Evolutionary conservation across 2,329 filamentous ascomycete genomes (phyloP).

Genomic region (Fusarium sp.): DNA sequence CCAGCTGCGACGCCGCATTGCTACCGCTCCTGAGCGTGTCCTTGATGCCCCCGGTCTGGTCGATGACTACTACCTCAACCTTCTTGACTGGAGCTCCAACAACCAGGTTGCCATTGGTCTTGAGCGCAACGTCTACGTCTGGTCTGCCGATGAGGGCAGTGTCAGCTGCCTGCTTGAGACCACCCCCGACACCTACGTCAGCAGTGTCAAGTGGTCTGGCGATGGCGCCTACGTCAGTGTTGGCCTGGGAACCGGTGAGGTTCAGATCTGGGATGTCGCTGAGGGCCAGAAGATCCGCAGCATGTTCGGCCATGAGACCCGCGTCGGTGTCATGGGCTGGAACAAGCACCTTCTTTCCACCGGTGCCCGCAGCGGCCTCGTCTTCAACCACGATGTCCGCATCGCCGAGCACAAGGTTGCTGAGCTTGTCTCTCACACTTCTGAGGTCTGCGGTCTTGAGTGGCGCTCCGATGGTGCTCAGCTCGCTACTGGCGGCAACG

Average conservation of each 20-base stretch:
- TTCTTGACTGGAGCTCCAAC: conserved; percentile 96
- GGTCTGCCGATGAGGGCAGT: conserved; percentile 93
- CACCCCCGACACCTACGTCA: conserved; percentile 90
- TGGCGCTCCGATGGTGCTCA: conserved; percentile 97
- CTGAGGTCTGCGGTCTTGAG: conserved; percentile 97
- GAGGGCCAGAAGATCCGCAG: conserved; percentile 95
- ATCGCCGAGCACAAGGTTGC: conserved; percentile 98
- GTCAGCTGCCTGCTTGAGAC: conserved; percentile 93
- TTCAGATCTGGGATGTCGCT: conserved; percentile 99
- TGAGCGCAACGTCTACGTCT: conserved; percentile 97
- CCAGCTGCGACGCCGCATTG: conserved; percentile 90
- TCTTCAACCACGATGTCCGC: conserved; percentile 99
- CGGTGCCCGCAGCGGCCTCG: conserved; percentile 91
- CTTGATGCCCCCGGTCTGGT: conserved; percentile 95
- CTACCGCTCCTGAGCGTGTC: conserved; percentile 94
- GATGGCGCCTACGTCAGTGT: conserved; percentile 97
- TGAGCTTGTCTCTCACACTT: conserved; percentile 96
- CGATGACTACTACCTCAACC: conserved; percentile 99
- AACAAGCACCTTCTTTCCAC: conserved; percentile 98
- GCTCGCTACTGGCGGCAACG: conserved; percentile 96
- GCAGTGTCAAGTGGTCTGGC: conserved; percentile 98
- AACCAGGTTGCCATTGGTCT: conserved; percentile 99
- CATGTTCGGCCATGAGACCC: conserved; percentile 97
- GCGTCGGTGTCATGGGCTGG: conserved; percentile 98
- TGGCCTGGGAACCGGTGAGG: conserved; percentile 92